Percentiles rank a stretch among this genome's conserved stretches.
These are phyloP conservation scores for Phalaenopsis hybrid DNA, from an alignment of 116 monocot species.

Conservation along the genomic window DNA sequence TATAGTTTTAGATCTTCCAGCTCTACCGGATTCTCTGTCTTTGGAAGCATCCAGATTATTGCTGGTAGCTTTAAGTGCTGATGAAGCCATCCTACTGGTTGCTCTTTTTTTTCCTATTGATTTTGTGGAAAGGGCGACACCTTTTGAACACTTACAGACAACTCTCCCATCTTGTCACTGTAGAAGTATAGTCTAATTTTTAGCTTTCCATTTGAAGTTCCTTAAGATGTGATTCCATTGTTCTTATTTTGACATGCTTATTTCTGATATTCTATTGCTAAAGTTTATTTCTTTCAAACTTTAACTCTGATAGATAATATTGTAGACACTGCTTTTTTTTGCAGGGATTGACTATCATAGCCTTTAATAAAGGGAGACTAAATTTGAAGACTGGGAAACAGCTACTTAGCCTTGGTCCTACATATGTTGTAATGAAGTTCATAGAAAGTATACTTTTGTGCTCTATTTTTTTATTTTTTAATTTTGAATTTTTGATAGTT, in stretches of 20 bases:
- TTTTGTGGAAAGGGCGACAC: too few relatives aligned
- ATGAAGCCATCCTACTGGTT: too few relatives aligned
- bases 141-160: too few relatives aligned
- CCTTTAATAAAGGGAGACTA: slow-evolving; percentile 54
- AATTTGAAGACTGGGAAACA: slow-evolving; percentile 38
- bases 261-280: not conserved
- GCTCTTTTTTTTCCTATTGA: too few relatives aligned
- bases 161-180: not conserved
- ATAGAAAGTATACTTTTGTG: slow-evolving; percentile 36
- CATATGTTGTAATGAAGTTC: slow-evolving; percentile 80
- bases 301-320: not conserved
- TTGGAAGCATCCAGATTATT: too few relatives aligned
- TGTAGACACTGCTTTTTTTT: not conserved
- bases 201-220: not conserved
- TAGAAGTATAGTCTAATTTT: not conserved
- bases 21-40: too few relatives aligned
- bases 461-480: slow-evolving; percentile 6
- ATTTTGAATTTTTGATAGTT: not conserved
- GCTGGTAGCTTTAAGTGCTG: too few relatives aligned
- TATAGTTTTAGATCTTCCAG: too few relatives aligned
- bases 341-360: slow-evolving; percentile 88
- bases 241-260: too few relatives aligned
- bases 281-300: not conserved
- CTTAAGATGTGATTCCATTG: not conserved
- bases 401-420: slow-evolving; percentile 81